Percentiles rank a stretch among this genome's conserved stretches.
Evolutionary conservation across 164 flowering plant species (phyloP).

Genomic region (Stephania japonica): DNA sequence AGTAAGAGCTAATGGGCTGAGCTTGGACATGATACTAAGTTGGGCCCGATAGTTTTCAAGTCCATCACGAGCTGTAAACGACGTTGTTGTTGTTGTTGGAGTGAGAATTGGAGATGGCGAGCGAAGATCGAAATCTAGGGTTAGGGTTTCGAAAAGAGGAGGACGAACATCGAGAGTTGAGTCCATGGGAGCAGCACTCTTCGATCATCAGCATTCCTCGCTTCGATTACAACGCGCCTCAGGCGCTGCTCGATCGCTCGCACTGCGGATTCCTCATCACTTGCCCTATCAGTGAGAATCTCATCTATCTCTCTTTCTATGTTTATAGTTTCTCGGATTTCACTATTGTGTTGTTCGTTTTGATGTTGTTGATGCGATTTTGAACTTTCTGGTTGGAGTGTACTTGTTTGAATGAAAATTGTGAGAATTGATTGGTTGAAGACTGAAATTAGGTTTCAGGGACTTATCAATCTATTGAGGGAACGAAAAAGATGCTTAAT

Average conservation of each 20-base stretch:
- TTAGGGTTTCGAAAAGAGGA: slow-evolving; percentile 14
- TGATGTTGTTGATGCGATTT: background rate
- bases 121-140: slow-evolving; percentile 13
- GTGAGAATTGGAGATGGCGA: background rate
- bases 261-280: slow-evolving; percentile 85
- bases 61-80: too few relatives aligned
- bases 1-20: too few relatives aligned
- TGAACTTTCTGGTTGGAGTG: too few relatives aligned
- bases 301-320: slow-evolving; percentile 1
- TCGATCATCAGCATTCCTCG: slow-evolving; percentile 80
- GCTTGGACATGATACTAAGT: too few relatives aligned
- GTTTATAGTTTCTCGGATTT: background rate
- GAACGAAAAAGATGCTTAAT: background rate
- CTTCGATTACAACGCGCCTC: slow-evolving; percentile 83
- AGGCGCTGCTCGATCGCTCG: slow-evolving; percentile 55
- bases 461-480: background rate
- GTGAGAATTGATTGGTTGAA: too few relatives aligned
- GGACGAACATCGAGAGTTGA: slow-evolving; percentile 25
- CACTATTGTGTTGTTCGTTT: background rate
- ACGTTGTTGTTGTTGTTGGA: too few relatives aligned
- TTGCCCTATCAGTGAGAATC: slow-evolving; percentile 61
- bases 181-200: slow-evolving; percentile 86
- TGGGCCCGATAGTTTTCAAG: too few relatives aligned
- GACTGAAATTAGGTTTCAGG: background rate
- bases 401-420: too few relatives aligned